Evolutionary conservation across 169 alveolate genomes (phyloP).

Genomic region (Cryptosporidium xiaoi): DNA sequence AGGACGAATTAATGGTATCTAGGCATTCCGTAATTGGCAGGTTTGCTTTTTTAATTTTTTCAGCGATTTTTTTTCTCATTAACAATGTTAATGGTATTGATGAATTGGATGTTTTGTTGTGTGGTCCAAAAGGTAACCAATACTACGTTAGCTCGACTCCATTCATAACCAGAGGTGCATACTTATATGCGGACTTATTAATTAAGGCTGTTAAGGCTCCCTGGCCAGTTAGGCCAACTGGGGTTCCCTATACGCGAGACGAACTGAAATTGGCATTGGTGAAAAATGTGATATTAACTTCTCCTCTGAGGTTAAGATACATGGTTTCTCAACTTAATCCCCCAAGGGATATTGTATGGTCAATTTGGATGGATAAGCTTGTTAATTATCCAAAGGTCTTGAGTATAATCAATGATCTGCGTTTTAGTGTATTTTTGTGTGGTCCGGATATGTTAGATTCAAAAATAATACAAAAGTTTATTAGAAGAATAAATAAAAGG

Average conservation of each 20-base stretch:
- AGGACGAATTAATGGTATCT: constrained; percentile 26
- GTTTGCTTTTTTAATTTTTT: constrained; percentile 26
- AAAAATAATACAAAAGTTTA: constrained; percentile 15
- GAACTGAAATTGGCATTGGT: constrained; percentile 44
- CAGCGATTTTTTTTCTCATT: neutral
- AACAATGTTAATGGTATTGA: constrained; percentile 35
- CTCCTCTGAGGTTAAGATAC: constrained; percentile 47
- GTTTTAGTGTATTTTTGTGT: constrained; percentile 63
- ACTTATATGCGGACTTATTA: constrained; percentile 62
- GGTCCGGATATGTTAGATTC: constrained; percentile 54
- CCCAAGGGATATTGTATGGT: constrained; percentile 28
- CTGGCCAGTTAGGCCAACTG: constrained; percentile 42
- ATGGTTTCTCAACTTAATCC: neutral
- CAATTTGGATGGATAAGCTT: constrained; percentile 6
- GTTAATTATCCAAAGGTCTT: constrained; percentile 17
- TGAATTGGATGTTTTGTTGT: constrained; percentile 38
- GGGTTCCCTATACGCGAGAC: constrained; percentile 22
- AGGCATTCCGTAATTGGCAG: constrained; percentile 10
- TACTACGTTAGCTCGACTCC: constrained; percentile 40
- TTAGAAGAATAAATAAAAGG: constrained; percentile 18
- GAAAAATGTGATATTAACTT: constrained; percentile 45
- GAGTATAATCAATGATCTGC: constrained; percentile 46
- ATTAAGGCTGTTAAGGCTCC: constrained; percentile 51
- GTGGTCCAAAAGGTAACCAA: constrained; percentile 67
- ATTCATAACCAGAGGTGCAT: constrained; percentile 66